These are phyloP conservation scores for Phytophthora meadii DNA, from an alignment of 352 stramenopile species.

Conservation along the genomic window DNA sequence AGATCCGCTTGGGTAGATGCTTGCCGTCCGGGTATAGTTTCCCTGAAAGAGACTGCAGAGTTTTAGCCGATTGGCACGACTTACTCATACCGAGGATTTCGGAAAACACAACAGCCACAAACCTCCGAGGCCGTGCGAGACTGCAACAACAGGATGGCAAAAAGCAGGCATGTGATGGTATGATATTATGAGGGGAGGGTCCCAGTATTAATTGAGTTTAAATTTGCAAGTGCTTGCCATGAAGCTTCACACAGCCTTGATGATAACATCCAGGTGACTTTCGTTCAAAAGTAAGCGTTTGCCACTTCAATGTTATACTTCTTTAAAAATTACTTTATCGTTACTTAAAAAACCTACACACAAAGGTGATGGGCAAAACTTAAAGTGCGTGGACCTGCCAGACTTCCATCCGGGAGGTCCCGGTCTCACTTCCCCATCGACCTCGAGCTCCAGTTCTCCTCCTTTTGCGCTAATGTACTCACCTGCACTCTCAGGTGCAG, in stretches of 20 bases:
- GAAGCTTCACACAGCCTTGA: too few species aligned
- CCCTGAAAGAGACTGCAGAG: background rate
- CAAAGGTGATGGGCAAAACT: background rate
- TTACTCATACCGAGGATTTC: background rate
- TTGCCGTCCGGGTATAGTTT: background rate
- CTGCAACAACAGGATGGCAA: background rate
- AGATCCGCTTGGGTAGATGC: background rate
- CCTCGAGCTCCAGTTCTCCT: background rate
- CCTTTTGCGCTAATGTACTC: slow-evolving; percentile 45
- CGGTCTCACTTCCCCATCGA: slow-evolving; percentile 14
- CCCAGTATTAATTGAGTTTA: too few species aligned
- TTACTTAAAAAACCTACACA: background rate
- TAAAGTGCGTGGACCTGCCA: background rate
- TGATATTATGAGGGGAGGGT: too few species aligned
- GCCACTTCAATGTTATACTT: too few species aligned
- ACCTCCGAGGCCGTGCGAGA: background rate
- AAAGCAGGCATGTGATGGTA: background rate
- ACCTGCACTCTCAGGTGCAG: slow-evolving; percentile 66
- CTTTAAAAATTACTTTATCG: too few species aligned
- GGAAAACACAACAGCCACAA: background rate
- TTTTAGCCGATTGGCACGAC: background rate
- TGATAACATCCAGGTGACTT: too few species aligned
- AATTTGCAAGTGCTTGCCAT: too few species aligned
- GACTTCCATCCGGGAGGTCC: too few species aligned
- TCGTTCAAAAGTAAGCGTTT: too few species aligned